phyloP scores from a whole-genome alignment of 441 rosid genomes.

The Arabidopsis hybrid region DNA sequence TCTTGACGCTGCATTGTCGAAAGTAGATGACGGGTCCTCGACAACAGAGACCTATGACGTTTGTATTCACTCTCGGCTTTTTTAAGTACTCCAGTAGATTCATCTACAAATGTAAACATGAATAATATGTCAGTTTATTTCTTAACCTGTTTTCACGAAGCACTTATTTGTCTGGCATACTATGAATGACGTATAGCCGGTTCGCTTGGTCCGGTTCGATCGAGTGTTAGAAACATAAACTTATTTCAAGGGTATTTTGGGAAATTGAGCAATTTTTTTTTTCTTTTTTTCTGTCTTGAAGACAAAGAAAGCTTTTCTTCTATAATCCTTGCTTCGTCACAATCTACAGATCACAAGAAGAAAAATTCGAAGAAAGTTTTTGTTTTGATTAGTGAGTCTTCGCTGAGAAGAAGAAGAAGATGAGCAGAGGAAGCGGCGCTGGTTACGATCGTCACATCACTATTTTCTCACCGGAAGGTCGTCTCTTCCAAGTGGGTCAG shows the following conservation, averaged over 20 bases:
- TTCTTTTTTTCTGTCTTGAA: constrained; percentile 48
- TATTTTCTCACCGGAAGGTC: constrained; percentile 98
- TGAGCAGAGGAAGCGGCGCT: constrained; percentile 98
- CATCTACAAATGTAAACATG: constrained; percentile 55
- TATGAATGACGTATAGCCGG: constrained; percentile 38
- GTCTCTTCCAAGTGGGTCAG: constrained; percentile 98
- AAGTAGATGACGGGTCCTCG: constrained; percentile 83
- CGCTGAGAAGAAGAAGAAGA: constrained; percentile 37
- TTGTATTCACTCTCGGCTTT: constrained; percentile 95
- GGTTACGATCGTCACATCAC: constrained; percentile 99
- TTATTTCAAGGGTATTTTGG: constrained; percentile 1
- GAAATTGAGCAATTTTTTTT: not conserved
- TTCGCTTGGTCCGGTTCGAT: too few relatives aligned
- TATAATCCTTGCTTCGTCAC: not conserved
- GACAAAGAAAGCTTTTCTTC: constrained; percentile 42
- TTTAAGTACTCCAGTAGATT: constrained; percentile 77
- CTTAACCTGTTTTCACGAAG: constrained; percentile 16
- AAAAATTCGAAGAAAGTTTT: not conserved
- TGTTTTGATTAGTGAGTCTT: not conserved
- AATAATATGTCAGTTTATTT: not conserved
- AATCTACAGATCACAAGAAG: constrained; percentile 19
- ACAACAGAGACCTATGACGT: constrained; percentile 84
- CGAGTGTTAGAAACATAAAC: too few relatives aligned
- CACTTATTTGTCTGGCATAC: not conserved
- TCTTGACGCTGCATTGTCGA: constrained; percentile 95